Conservation (phyloP, 805 yeast genomes). For the Ogataea saltuana region DNA sequence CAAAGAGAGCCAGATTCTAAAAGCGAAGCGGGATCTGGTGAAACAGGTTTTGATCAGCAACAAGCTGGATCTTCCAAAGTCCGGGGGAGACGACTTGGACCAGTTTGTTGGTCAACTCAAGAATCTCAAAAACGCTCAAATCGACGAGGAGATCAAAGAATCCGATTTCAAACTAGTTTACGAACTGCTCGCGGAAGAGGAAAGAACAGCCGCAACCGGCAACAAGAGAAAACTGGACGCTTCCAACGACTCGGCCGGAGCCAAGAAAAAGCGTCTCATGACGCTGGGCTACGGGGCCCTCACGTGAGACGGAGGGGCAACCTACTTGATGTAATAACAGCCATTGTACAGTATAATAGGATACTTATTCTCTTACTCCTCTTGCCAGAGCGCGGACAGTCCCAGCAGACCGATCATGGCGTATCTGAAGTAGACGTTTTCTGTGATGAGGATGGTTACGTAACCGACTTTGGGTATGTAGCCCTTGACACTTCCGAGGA, state of each 20-base stretch:
- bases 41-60: constrained; percentile 46
- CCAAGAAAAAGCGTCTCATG: constrained; percentile 24
- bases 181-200: constrained; percentile 23
- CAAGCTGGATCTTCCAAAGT: constrained; percentile 13
- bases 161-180: constrained; percentile 21
- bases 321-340: not conserved
- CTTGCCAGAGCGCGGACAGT: constrained; percentile 61
- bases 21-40: constrained; percentile 60
- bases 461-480: constrained; percentile 90
- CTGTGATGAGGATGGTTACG: constrained; percentile 86
- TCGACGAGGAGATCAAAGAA: constrained; percentile 15
- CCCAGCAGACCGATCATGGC: constrained; percentile 75
- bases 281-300: constrained; percentile 31
- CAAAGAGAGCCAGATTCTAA: constrained; percentile 54
- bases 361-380: constrained; percentile 40
- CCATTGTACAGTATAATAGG: constrained; percentile 1
- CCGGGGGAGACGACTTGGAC: constrained; percentile 19
- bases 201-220: constrained; percentile 11
- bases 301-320: constrained; percentile 2
- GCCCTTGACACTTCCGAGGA: constrained; percentile 90
- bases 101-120: constrained; percentile 18
- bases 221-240: constrained; percentile 7
- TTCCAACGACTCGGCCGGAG: not conserved
- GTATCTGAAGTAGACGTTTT: constrained; percentile 79
- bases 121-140: constrained; percentile 7